phyloP scores from a whole-genome alignment of 2,329 filamentous ascomycete genomes.

The Hymenoscyphus linearis region DNA sequence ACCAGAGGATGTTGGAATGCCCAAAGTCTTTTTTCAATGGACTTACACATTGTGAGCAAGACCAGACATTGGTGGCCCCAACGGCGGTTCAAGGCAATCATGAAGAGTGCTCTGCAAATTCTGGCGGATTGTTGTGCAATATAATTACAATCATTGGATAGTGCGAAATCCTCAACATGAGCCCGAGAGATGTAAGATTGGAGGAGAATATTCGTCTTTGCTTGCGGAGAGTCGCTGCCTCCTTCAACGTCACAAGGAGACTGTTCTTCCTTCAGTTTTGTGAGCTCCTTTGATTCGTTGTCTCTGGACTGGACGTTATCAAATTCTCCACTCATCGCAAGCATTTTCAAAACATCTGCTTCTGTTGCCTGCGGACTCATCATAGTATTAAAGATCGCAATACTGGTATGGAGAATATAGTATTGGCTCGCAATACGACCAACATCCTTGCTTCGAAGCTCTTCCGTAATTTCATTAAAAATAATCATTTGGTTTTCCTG shows the following conservation, averaged over 20 bases:
- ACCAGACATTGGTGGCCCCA: constrained; percentile 97
- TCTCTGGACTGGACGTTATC: constrained; percentile 94
- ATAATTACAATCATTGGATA: constrained; percentile 88
- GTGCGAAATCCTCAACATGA: constrained; percentile 85
- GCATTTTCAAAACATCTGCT: constrained; percentile 91
- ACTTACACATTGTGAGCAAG: constrained; percentile 86
- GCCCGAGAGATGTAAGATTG: constrained; percentile 90
- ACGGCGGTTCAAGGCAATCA: constrained; percentile 90
- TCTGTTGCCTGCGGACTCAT: constrained; percentile 84
- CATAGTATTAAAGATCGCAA: constrained; percentile 94
- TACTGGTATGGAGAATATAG: constrained; percentile 88
- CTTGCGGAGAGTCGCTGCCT: constrained; percentile 63
- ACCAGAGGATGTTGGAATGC: constrained; percentile 90
- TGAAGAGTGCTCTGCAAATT: constrained; percentile 91
- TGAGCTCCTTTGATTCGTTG: constrained; percentile 83
- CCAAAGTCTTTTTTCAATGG: constrained; percentile 95
- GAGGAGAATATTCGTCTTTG: constrained; percentile 92
- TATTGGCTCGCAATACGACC: constrained; percentile 96
- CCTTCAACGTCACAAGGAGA: constrained; percentile 76
- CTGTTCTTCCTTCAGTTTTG: constrained; percentile 59
- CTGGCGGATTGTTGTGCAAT: constrained; percentile 92
- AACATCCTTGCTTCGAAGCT: constrained; percentile 89
- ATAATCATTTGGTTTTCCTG: constrained; percentile 98
- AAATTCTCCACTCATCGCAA: constrained; percentile 96
- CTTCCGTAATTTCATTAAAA: constrained; percentile 91